Evolutionary conservation across 768 basidiomycete genomes (phyloP), one percentile per base, ranked within the genome.

Genomic region (Exidia glandulosa): DNA sequence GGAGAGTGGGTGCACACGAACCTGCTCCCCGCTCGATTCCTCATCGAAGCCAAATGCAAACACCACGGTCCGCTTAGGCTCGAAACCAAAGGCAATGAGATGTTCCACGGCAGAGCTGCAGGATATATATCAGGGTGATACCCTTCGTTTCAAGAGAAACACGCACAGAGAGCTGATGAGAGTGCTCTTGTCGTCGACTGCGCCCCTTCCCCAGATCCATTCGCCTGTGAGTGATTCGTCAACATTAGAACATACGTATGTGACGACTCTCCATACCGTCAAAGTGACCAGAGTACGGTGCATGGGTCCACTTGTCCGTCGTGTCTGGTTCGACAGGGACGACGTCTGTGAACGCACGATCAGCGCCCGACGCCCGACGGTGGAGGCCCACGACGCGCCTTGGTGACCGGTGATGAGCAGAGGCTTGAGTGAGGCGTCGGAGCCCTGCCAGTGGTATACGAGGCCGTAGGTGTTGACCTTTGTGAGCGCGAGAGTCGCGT

Each of bases 201-300:
- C 77, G 34, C 90, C 90, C 9, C 90, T 77, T 6, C 90, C 90
- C 87, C 88, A 90, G 19, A 92, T 76, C 61, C 76, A 79, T 57
- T 80, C 72, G n/a, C 79, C 80, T 74, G 59, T 58, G 59, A 36
- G 68, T 64, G n/a, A 41, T 63, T 30, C 54, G 59, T 14, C 47
- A n/a, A 3, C 12, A 16, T 7, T 57, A 14, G 12, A 10, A 31
- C 27, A 23, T 45, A 37, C 31, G 14, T 52, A 32, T 19, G n/a
- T 9, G 10, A 3, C 14, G 27, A 54, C 7, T 13, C 25, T 13
- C 19, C 62, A 57, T 29, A 61, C 62, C 62, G 48, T 63, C 61
- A 52, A 57, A 60, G 37, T 61, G 52, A 2, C 72, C 72, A 34
- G 68, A 69, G 58, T 64, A 70, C 9, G 70, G 68, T n/a, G 70